Evolutionary conservation across 2,329 filamentous ascomycete genomes (phyloP).

Genomic region (Aspergillus sclerotialis): DNA sequence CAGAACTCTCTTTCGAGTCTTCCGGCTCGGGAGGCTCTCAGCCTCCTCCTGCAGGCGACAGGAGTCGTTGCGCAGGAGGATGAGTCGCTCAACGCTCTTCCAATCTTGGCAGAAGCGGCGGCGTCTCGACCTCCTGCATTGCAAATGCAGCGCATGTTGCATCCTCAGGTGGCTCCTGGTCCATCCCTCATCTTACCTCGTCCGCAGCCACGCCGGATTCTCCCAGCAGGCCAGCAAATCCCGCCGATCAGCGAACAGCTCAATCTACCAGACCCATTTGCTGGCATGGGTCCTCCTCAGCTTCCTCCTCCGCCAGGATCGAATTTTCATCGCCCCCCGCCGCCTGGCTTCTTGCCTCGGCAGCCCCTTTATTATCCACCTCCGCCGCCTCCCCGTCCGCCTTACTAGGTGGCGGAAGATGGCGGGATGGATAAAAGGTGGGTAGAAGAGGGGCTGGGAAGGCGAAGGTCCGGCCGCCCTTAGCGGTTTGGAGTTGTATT

Average conservation of each 20-base stretch:
- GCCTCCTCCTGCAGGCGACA: slow-evolving; percentile 23
- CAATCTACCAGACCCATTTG: slow-evolving; percentile 32
- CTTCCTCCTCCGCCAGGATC: slow-evolving; percentile 35
- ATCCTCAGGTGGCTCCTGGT: slow-evolving; percentile 21
- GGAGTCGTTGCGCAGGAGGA: slow-evolving; percentile 2
- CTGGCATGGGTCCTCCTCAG: slow-evolving; percentile 28
- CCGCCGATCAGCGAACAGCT: slow-evolving; percentile 24
- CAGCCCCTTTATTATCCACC: slow-evolving; percentile 18
- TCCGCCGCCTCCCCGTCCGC: slow-evolving; percentile 12
- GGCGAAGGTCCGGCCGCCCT: no score
- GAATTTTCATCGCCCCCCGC: slow-evolving; percentile 26
- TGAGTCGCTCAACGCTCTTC: slow-evolving; percentile 17
- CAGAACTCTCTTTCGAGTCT: slow-evolving; percentile 15
- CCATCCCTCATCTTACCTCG: slow-evolving; percentile 15
- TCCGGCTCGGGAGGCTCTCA: slow-evolving; percentile 16
- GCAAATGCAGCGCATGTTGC: slow-evolving; percentile 34
- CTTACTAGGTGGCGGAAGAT: slow-evolving; percentile 9
- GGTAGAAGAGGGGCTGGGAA: no score
- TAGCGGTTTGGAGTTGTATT: neutral
- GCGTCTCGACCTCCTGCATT: slow-evolving; percentile 24
- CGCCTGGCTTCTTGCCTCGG: slow-evolving; percentile 20
- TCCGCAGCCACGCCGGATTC: slow-evolving; percentile 27
- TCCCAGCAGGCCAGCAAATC: slow-evolving; percentile 28
- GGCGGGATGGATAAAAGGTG: no score
- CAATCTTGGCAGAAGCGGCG: slow-evolving; percentile 29